Base-by-base conservation (phyloP, 805 yeast species). In the Debaryomyces prosopidis region DNA sequence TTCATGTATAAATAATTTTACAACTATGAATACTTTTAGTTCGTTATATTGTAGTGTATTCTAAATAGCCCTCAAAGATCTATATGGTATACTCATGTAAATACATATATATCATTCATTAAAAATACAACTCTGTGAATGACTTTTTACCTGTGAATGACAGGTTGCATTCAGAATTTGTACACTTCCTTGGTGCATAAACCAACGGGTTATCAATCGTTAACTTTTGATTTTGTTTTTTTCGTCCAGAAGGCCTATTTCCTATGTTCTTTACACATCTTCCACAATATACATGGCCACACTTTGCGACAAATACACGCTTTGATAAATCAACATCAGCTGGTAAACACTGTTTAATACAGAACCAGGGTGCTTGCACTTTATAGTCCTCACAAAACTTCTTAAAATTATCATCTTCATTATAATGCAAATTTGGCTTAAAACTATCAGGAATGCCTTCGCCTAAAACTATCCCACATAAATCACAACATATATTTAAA, bases 261-360 rank as follows among this genome's bases (percentile, higher is more conserved):
- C 76, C 77, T n/a, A 85, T 81, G 53, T 82, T 77, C 51, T 80
- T 80, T 17, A 85, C 86, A 65, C 97, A 89, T 35, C 92, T 65
- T 1, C 96, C 97, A 63, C 97, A 89, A 60, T 80, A 89, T 0
- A 83, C 77, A 67, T 89, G 97, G 0, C 96, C 96, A 69, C 97
- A 89, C 33, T 63, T 66, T 0, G 87, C 77, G 15, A 76, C 74
- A 57, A 84, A 89, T 2, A 85, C 77, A 48, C 89, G 75, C 54
- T 74, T 80, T 0, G 91, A 84, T 28, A 87, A 66, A 44, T 78
- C 84, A 15, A 68, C 55, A 55, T 87, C 95, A 0, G 70, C 67
- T 9, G 69, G 73, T 0, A 84, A 75, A n/a, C 83, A 66, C 20
- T 68, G 65, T 12, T 63, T 58, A 12, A 71, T 52, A 31, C 84